Evolutionary conservation across 2,329 filamentous ascomycete species (phyloP), one percentile per base, ranked within the genome.

Genomic region (Fusarium irregulare): DNA sequence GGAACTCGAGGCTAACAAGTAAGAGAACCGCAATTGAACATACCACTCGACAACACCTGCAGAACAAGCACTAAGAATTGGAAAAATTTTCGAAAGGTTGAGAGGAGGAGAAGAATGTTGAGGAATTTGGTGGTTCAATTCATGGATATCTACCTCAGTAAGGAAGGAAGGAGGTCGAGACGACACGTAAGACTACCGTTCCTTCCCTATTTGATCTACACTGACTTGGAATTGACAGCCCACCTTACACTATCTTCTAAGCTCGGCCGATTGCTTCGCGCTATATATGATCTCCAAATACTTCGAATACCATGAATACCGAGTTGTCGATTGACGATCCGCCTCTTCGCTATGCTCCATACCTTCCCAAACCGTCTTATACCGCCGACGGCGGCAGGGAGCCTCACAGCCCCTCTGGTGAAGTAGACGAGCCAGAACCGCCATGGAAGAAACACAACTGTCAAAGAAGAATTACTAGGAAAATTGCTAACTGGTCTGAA

Each of bases 101-200:
- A 12, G 6, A 14, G 55, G 20, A 11, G 7, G 3, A 6, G 8
- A 0, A 20, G 10, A 0, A 20, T 5, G 42, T 34, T 5, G 32
- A 48, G 14, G 30, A 8, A 41, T n/a, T n/a, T 12, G 18, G 20
- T 34, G 37, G 51, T 64, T 13, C 27, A 55, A n/a, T n/a, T n/a
- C n/a, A n/a, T n/a, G n/a, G n/a, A n/a, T n/a, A n/a, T n/a, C n/a
- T n/a, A n/a, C n/a, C n/a, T n/a, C n/a, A n/a, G n/a, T n/a, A n/a
- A n/a, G 32, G 13, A 37, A 23, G 28, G 34, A 28, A 28, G 18
- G 34, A 59, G 7, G 50, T 45, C 63, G 23, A 40, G 46, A 50
- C 40, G 21, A 51, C 67, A 64, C 49, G 60, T 54, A 28, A 20
- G 11, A 32, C 11, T 18, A 27, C 12, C 30, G 40, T 47, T 46